Evolutionary conservation across 2,329 filamentous ascomycete species (phyloP).

Genomic region (Ophiostoma ips): DNA sequence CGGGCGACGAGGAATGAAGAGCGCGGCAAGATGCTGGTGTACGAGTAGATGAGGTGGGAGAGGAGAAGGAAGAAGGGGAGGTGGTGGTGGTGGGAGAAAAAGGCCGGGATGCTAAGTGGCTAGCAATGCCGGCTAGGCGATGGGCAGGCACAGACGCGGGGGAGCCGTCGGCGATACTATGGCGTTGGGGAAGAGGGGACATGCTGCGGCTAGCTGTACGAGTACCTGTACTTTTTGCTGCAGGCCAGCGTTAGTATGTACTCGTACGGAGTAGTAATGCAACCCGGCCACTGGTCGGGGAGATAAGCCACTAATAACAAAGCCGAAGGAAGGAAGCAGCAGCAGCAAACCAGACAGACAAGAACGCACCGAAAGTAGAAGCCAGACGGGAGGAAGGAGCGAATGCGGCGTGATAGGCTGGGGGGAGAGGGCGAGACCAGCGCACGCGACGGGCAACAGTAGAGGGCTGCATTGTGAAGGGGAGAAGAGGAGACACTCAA

Average conservation of each 20-base stretch:
- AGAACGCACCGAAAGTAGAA: background rate
- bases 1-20: slow-evolving; percentile 15
- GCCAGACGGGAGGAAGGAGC: background rate
- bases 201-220: background rate
- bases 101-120: slow-evolving; percentile 16
- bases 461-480: slow-evolving; percentile 6
- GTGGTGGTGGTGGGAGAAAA: background rate
- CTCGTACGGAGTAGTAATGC: slow-evolving; percentile 12
- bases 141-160: slow-evolving; percentile 14
- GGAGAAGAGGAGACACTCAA: background rate
- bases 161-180: slow-evolving; percentile 8
- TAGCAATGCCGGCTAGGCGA: slow-evolving; percentile 18
- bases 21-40: slow-evolving; percentile 14
- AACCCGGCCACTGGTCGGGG: slow-evolving; percentile 5
- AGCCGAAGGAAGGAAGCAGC: background rate
- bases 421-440: background rate
- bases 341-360: background rate
- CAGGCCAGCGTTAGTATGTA: too few species aligned
- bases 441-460: background rate
- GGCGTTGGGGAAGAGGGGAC: slow-evolving; percentile 7
- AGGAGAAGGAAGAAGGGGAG: background rate
- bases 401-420: background rate
- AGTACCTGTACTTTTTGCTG: background rate
- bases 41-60: slow-evolving; percentile 15
- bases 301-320: slow-evolving; percentile 1